Evolutionary conservation across 163 green algal species (phyloP).

Genomic region (Scenedesmus sp.): DNA sequence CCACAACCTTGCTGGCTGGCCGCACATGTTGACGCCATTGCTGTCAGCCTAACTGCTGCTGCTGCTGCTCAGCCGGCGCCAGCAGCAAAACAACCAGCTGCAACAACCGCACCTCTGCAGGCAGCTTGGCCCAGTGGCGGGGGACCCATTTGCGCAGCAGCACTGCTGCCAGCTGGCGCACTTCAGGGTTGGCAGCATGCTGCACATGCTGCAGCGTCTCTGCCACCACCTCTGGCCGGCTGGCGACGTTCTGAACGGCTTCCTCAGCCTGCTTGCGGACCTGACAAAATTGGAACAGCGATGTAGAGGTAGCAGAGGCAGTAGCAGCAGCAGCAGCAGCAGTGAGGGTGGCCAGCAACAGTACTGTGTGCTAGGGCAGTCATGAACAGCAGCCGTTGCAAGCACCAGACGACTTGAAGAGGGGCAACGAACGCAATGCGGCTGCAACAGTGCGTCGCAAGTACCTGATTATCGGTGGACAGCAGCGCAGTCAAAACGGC

Average conservation of each 20-base stretch:
- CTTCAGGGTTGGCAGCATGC: slow-evolving; percentile 44
- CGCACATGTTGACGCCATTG: neutral
- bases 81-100: neutral
- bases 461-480: slow-evolving; percentile 48
- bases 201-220: slow-evolving; percentile 63
- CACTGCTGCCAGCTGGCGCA: slow-evolving; percentile 79
- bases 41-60: neutral
- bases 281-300: slow-evolving; percentile 31
- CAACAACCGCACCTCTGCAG: slow-evolving; percentile 32
- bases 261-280: slow-evolving; percentile 70
- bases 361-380: neutral
- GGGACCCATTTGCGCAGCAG: slow-evolving; percentile 75
- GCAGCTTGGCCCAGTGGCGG: slow-evolving; percentile 69
- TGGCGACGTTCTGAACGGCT: slow-evolving; percentile 63
- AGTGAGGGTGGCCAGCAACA: neutral
- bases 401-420: neutral
- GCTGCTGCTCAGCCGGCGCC: neutral
- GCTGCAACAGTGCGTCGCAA: neutral
- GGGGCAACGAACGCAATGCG: neutral
- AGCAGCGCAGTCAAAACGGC: slow-evolving; percentile 32
- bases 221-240: slow-evolving; percentile 65
- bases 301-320: neutral
- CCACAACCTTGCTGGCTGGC: no score
- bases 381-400: neutral
- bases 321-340: slow-evolving; percentile 8